phyloP scores from a whole-genome alignment of 495 filamentous ascomycete genomes.

The Penicillium paradoxum region DNA sequence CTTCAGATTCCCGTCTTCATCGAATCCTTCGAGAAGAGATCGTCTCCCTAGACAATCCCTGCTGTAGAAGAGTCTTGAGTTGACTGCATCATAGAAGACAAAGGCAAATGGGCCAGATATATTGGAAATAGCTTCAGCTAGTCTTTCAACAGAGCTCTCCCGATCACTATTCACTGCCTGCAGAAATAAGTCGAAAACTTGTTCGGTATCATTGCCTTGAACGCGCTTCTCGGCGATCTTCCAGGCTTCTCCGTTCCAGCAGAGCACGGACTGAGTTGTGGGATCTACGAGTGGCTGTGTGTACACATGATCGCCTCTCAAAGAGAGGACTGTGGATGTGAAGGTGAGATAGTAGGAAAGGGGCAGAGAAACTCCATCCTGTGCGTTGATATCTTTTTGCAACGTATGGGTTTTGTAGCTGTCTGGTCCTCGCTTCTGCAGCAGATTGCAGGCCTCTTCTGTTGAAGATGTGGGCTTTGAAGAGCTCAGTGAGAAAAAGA shows the following conservation, averaged over 20 bases:
- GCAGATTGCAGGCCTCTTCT: constrained; percentile 36
- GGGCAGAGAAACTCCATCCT: constrained; percentile 17
- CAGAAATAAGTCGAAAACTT: constrained; percentile 61
- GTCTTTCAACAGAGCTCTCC: constrained; percentile 23
- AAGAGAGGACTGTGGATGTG: constrained; percentile 77
- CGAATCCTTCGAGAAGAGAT: constrained; percentile 60
- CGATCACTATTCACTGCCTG: constrained; percentile 29
- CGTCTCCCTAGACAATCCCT: constrained; percentile 82
- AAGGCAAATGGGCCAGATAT: constrained; percentile 89
- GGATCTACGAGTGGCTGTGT: constrained; percentile 67
- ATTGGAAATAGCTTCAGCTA: constrained; percentile 51
- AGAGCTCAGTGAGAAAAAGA: constrained; percentile 53
- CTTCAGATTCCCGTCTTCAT: constrained; percentile 47
- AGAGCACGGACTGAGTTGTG: constrained; percentile 64
- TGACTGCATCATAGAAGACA: constrained; percentile 69
- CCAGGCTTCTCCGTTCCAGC: constrained; percentile 99
- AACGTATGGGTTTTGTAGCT: constrained; percentile 34
- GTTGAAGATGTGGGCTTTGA: constrained; percentile 28
- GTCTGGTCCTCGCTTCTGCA: constrained; percentile 56
- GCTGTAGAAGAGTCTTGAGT: constrained; percentile 64
- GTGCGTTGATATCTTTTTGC: constrained; percentile 16
- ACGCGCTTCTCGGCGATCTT: constrained; percentile 53
- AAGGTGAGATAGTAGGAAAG: constrained; percentile 51
- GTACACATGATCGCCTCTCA: constrained; percentile 69
- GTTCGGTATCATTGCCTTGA: constrained; percentile 70